Evolutionary conservation across 2,329 filamentous ascomycete genomes (phyloP).

Genomic region (Lecanoromycetidae sp.): DNA sequence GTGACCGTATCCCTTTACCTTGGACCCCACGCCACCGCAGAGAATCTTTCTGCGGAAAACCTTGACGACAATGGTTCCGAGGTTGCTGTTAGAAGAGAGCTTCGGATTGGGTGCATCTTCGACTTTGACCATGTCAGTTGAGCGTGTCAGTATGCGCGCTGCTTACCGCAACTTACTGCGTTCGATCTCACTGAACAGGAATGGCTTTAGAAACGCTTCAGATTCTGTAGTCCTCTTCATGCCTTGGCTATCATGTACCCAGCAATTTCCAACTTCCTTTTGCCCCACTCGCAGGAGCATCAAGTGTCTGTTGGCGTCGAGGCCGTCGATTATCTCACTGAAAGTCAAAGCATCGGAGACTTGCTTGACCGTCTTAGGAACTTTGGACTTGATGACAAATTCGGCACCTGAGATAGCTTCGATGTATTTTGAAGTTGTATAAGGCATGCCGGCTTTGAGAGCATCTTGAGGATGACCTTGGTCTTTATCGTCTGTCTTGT

Average conservation of each 20-base stretch:
- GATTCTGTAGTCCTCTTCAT: no score
- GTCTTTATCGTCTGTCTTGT: no score
- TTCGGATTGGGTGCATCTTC: not conserved
- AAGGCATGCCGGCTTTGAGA: not conserved
- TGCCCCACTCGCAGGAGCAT: not conserved
- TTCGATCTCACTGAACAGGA: not conserved
- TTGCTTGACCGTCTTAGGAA: slow-evolving; percentile 8
- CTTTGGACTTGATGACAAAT: slow-evolving; percentile 19
- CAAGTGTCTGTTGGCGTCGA: slow-evolving; percentile 10
- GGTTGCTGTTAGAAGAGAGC: not conserved
- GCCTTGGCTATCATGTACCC: no score
- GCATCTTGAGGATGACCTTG: no score
- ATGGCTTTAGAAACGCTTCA: no score
- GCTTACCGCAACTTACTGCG: not conserved
- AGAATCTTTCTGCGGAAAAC: not conserved
- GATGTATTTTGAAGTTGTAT: slow-evolving; percentile 23
- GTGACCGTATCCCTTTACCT: not conserved
- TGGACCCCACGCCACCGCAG: no score
- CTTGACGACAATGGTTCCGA: not conserved
- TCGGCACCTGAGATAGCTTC: slow-evolving; percentile 22
- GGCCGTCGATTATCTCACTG: slow-evolving; percentile 19
- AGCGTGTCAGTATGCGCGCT: not conserved
- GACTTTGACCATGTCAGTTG: not conserved
- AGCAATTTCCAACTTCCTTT: not conserved
- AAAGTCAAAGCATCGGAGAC: slow-evolving; percentile 14